phyloP scores from a whole-genome alignment of 768 basidiomycete genomes.

The Leccinum uliginosum region DNA sequence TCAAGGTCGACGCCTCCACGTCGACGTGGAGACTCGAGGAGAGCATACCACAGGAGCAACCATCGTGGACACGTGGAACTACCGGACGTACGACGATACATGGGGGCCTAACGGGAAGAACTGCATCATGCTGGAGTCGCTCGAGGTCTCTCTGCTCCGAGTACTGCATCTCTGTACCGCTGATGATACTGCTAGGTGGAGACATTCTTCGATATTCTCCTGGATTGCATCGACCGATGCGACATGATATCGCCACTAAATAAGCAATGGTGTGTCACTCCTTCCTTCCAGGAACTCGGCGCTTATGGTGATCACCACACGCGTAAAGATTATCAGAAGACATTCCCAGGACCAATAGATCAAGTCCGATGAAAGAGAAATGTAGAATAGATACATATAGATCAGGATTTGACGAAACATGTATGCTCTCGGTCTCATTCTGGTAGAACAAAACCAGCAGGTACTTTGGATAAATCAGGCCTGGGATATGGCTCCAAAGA shows the following conservation, averaged over 20 bases:
- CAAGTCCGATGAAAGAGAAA: not conserved
- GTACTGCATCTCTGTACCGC: not conserved
- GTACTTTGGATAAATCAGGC: too few relatives aligned
- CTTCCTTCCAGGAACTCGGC: not conserved
- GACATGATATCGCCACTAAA: slow-evolving; percentile 64
- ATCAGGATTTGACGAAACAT: too few relatives aligned
- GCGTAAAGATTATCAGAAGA: not conserved
- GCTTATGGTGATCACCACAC: not conserved
- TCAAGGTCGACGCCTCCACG: slow-evolving; percentile 56
- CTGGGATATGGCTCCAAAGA: too few relatives aligned
- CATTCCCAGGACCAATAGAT: not conserved
- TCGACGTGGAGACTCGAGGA: slow-evolving; percentile 77
- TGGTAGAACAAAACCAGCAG: too few relatives aligned
- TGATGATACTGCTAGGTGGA: slow-evolving; percentile 42
- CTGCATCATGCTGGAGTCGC: slow-evolving; percentile 60
- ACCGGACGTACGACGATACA: slow-evolving; percentile 49
- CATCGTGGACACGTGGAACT: slow-evolving; percentile 73
- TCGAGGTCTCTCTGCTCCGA: slow-evolving; percentile 47
- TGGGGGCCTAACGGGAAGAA: slow-evolving; percentile 79
- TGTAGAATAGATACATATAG: not conserved
- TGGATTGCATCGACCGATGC: slow-evolving; percentile 54
- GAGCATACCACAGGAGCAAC: slow-evolving; percentile 71
- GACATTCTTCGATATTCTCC: slow-evolving; percentile 61
- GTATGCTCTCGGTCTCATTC: too few relatives aligned
- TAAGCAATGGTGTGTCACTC: slow-evolving; percentile 1